A percentile compares a stretch with the other conserved stretches of the same genome.
These are phyloP conservation scores for Exophiala spinifera DNA, from an alignment of 2,329 filamentous ascomycete genomes.

Conservation along the genomic window DNA sequence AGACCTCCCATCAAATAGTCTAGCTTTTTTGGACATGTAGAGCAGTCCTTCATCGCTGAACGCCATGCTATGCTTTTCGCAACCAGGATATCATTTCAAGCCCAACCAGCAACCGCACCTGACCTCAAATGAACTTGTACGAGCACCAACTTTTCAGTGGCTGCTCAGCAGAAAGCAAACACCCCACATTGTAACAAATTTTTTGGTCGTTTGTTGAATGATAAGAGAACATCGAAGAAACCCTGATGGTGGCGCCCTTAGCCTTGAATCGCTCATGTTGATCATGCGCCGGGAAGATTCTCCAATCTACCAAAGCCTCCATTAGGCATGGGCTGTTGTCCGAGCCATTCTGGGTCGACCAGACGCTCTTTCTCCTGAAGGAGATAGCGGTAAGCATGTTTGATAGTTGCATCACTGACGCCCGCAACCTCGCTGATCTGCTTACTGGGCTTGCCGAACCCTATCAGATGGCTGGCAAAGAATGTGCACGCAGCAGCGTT, in stretches of 20 bases:
- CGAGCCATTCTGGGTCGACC: constrained; percentile 43
- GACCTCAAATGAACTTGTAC: background rate
- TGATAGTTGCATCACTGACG: constrained; percentile 95
- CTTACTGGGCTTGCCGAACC: constrained; percentile 73
- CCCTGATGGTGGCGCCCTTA: background rate
- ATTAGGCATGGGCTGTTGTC: constrained; percentile 21
- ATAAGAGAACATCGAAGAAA: background rate
- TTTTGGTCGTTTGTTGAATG: background rate
- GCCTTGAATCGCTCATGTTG: background rate
- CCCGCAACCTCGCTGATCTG: constrained; percentile 81
- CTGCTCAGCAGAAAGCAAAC: background rate
- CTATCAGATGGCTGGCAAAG: constrained; percentile 86
- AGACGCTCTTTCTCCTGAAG: constrained; percentile 71
- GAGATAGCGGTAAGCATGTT: constrained; percentile 88
- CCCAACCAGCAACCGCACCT: background rate
- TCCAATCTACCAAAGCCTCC: constrained; percentile 24
- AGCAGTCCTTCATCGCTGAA: background rate
- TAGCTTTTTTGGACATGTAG: background rate
- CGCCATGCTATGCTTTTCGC: background rate
- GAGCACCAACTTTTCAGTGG: background rate
- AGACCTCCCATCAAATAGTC: background rate
- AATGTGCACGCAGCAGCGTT: constrained; percentile 95
- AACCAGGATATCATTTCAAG: background rate
- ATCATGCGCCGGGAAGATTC: constrained; percentile 24
- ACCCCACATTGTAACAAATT: background rate